Evolutionary conservation across 1,284 basidiomycete genomes (phyloP).

Genomic region (Lentinus polychrous): DNA sequence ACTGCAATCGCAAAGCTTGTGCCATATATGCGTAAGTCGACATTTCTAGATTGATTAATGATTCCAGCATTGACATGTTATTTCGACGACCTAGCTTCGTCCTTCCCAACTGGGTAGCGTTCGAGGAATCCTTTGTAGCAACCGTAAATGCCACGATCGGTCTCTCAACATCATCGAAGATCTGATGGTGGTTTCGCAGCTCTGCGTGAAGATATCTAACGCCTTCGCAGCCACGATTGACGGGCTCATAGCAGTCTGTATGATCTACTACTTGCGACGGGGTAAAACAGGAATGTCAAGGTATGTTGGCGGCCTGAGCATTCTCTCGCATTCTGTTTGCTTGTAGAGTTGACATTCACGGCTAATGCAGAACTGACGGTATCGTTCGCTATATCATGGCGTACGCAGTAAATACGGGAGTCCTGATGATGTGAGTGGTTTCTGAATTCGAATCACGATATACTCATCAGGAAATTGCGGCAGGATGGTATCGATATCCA

Average conservation of each 20-base stretch:
- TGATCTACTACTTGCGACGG: neutral
- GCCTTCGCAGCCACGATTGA: neutral
- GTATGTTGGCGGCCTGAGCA: too few relatives aligned
- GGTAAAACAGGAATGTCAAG: neutral
- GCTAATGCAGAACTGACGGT: constrained; percentile 1
- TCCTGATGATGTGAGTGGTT: constrained; percentile 1
- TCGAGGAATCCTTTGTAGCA: neutral
- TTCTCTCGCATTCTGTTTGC: too few relatives aligned
- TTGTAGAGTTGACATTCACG: too few relatives aligned
- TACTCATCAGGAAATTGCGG: too few relatives aligned
- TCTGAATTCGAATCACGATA: too few relatives aligned
- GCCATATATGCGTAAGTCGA: neutral
- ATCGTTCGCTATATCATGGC: neutral
- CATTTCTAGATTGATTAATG: neutral
- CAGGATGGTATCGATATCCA: neutral
- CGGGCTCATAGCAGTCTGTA: neutral
- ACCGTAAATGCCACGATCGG: neutral
- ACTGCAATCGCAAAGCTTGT: neutral
- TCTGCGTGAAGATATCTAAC: neutral
- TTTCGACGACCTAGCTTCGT: neutral
- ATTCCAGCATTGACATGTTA: too few relatives aligned
- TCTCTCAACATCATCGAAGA: neutral
- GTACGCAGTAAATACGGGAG: constrained; percentile 4
- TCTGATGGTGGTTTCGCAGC: neutral
- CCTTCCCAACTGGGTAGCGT: neutral